A percentile compares a stretch with the other conserved stretches of the same genome.
phyloP scores from a whole-genome alignment of 768 basidiomycete genomes.

The Tephrocybe rancida region DNA sequence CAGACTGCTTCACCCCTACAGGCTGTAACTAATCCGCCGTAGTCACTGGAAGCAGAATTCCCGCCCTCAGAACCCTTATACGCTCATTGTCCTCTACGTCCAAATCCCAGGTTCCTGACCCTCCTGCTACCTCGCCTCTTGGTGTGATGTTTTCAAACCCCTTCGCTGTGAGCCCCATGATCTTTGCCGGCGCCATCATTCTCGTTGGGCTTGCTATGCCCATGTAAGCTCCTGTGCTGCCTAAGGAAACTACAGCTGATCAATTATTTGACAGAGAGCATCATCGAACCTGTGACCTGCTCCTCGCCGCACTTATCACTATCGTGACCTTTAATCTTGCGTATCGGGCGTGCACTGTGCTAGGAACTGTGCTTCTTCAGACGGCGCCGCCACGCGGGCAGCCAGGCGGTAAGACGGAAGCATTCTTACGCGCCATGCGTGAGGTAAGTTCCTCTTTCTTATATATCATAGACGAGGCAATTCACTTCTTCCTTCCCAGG shows the following conservation, averaged over 20 bases:
- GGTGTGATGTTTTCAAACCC: conserved; percentile 67
- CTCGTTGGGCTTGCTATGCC: conserved; percentile 55
- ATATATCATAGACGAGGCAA: too few relatives aligned
- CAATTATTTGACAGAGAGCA: conserved; percentile 35
- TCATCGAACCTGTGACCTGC: conserved; percentile 79
- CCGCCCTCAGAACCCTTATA: conserved; percentile 51
- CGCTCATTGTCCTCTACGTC: conserved; percentile 43
- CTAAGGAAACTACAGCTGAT: neutral
- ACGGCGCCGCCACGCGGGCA: conserved; percentile 76
- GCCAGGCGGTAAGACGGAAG: conserved; percentile 72
- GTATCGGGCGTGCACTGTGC: conserved; percentile 80
- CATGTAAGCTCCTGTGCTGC: conserved; percentile 41
- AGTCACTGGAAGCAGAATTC: conserved; percentile 67
- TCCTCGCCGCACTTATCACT: conserved; percentile 78
- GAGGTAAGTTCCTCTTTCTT: conserved; percentile 54
- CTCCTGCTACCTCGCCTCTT: conserved; percentile 34
- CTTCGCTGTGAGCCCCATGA: conserved; percentile 66
- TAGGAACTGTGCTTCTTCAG: conserved; percentile 87
- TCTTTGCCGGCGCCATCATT: conserved; percentile 58
- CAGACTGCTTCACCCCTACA: neutral
- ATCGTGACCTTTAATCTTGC: conserved; percentile 81
- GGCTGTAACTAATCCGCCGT: conserved; percentile 1
- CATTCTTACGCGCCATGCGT: conserved; percentile 77
- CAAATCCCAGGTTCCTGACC: conserved; percentile 29
- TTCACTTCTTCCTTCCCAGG: conserved; percentile 39